Base-by-base conservation (phyloP, 169 alveolate species). In the Eimeria nieschulzi region DNA sequence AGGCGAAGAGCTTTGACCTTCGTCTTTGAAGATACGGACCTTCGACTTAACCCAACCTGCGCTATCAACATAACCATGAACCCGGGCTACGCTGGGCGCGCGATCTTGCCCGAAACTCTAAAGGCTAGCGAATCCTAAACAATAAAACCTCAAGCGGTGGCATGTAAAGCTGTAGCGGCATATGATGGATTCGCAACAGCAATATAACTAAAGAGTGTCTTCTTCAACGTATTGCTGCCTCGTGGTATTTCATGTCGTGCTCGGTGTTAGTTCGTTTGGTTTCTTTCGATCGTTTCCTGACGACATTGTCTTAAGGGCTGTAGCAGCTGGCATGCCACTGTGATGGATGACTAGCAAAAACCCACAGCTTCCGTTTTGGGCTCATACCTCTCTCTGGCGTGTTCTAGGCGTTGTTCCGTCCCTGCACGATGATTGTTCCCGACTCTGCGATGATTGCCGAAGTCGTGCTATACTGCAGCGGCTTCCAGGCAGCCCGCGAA, bases 351-450 rank as follows among this genome's bases (percentile, higher is more conserved):
- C 0, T 33, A 33, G 46, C 46, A 33, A 33, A 33, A 33, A 33
- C 46, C 46, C 46, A 33, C 46, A 33, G 46, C 46, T 33, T 33
- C 46, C 46, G 6, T 0, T 33, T 33, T 33, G 46, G 46, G 46
- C 3, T 33, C 46, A 33, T 33, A 33, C 51, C 33, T 21, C 25
- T 21, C 1, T 13, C 17, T 33, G 23, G 12, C 54, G 39, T 23
- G 93, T 95, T 96, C 61, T 97, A 97, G 96, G 99, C 99, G 23
- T 95, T 98, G 90, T 98, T 98, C 96, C 97, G 99, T 90, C 98
- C 99, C 70, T 97, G 98, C 87, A 97, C 99, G 68, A 97, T 98
- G 99, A 97, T 97, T 99, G 99, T 97, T 91, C 99, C 99, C 72
- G 98, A 98, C 96, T 97, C 97, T 93, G 97, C 98, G 8, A 88